Conservation (phyloP, 441 rosid species). For the Brassica hybrid region DNA sequence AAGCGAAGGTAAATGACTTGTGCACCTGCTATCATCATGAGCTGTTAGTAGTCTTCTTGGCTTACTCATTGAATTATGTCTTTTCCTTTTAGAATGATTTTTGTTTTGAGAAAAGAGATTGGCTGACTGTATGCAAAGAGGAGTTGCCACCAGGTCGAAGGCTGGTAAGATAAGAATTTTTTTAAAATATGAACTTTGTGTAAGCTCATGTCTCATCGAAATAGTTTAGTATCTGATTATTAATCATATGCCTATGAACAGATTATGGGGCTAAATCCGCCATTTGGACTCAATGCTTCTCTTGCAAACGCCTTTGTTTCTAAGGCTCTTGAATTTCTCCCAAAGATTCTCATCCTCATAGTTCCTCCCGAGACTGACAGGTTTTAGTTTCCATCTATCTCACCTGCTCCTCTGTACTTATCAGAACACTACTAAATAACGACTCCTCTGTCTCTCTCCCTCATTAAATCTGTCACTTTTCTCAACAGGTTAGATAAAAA, state of each 20-base stretch:
- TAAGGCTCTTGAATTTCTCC: slow-evolving; percentile 86
- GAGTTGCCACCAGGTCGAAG: slow-evolving; percentile 77
- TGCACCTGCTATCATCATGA: slow-evolving; percentile 19
- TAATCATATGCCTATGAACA: slow-evolving; percentile 35
- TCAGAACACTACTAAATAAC: slow-evolving; percentile 8
- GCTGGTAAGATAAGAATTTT: slow-evolving; percentile 57
- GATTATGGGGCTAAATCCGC: slow-evolving; percentile 98
- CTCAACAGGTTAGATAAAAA: slow-evolving; percentile 75
- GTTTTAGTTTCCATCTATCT: slow-evolving; percentile 45
- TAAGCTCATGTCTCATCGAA: slow-evolving; percentile 13
- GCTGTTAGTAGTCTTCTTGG: slow-evolving; percentile 13
- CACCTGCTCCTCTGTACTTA: slow-evolving; percentile 25
- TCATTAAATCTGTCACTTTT: slow-evolving; percentile 11
- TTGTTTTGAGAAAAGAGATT: slow-evolving; percentile 80
- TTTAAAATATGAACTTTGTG: slow-evolving; percentile 20
- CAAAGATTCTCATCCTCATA: slow-evolving; percentile 86
- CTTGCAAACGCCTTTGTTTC: slow-evolving; percentile 81
- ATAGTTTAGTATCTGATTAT: slow-evolving; percentile 22
- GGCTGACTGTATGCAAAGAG: slow-evolving; percentile 66
- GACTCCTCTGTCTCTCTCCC: slow-evolving; percentile 5
- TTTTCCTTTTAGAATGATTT: slow-evolving; percentile 61
- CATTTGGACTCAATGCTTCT: slow-evolving; percentile 81
- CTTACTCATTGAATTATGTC: slow-evolving; percentile 16
- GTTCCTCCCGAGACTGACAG: slow-evolving; percentile 89
- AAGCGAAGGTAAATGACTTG: slow-evolving; percentile 66